phyloP scores from a whole-genome alignment of 257 asterid genomes.

The Thymus quinquecostatus region DNA sequence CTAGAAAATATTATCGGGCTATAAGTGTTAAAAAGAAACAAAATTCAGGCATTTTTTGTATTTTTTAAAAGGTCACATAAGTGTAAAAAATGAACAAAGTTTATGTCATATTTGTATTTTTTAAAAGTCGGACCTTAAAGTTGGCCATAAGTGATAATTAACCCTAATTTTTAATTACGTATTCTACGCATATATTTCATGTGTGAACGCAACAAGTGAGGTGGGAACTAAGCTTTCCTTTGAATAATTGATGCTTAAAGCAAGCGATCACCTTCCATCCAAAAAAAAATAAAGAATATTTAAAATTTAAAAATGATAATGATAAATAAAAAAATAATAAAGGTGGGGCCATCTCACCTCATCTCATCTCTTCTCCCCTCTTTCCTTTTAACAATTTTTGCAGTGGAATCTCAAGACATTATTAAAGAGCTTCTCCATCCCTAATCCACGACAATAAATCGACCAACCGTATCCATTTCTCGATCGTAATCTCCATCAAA shows the following conservation, averaged over 20 bases:
- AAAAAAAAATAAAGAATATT: not conserved
- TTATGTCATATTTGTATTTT: too few species aligned
- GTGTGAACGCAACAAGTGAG: not conserved
- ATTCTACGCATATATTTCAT: not conserved
- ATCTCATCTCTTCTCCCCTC: not conserved
- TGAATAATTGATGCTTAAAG: not conserved
- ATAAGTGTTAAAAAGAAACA: too few species aligned
- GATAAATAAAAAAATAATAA: not conserved
- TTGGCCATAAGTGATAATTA: too few species aligned
- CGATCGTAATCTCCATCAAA: slow-evolving; percentile 9
- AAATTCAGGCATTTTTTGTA: too few species aligned
- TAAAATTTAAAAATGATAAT: not conserved
- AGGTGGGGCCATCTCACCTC: not conserved
- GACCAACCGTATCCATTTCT: slow-evolving; percentile 6
- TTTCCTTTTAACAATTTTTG: not conserved
- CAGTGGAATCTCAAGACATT: not conserved
- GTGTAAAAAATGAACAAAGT: too few species aligned
- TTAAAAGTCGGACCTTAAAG: too few species aligned
- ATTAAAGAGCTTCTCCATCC: not conserved
- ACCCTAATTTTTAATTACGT: too few species aligned
- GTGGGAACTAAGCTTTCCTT: not conserved
- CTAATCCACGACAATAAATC: not conserved
- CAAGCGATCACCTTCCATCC: not conserved
- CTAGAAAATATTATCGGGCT: too few species aligned
- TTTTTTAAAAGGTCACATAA: too few species aligned